A percentile compares a stretch with the other conserved stretches of the same genome.
Evolutionary conservation across 2,329 filamentous ascomycete species (phyloP).

Genomic region (Hypoxylon sp.): DNA sequence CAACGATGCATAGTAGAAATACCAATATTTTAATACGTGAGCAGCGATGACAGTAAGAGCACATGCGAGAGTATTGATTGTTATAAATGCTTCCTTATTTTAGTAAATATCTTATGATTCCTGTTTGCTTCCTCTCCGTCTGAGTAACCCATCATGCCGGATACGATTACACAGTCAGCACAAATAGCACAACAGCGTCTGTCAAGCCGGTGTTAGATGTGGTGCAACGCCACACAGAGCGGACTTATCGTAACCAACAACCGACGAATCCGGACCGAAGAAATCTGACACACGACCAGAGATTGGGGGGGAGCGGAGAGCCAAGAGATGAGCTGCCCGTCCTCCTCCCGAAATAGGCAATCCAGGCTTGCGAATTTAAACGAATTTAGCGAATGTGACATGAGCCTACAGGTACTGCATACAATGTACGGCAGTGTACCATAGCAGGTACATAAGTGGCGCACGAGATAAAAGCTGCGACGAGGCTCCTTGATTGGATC

Average conservation of each 20-base stretch:
- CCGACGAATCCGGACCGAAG: slow-evolving; percentile 32
- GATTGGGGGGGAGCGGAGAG: slow-evolving; percentile 3
- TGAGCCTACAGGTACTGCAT: not conserved
- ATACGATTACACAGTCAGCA: slow-evolving; percentile 9
- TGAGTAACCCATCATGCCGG: slow-evolving; percentile 10
- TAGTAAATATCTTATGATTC: not conserved
- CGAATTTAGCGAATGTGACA: slow-evolving; percentile 36
- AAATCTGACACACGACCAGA: slow-evolving; percentile 26
- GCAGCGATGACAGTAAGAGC: not conserved
- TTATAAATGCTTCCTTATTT: not conserved
- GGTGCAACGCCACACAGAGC: slow-evolving; percentile 15
- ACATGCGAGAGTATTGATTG: not conserved
- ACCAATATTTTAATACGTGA: not conserved
- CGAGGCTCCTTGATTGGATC: slow-evolving; percentile 43
- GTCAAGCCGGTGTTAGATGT: slow-evolving; percentile 7
- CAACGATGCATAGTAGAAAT: slow-evolving; percentile 2
- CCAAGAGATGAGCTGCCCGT: slow-evolving; percentile 18
- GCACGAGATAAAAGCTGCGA: slow-evolving; percentile 24
- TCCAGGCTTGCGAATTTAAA: slow-evolving; percentile 13
- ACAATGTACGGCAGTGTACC: no score
- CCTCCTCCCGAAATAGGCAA: slow-evolving; percentile 29
- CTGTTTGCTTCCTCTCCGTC: not conserved
- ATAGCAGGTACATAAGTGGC: not conserved
- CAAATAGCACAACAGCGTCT: not conserved
- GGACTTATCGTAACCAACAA: slow-evolving; percentile 10